Evolutionary conservation across 2,329 filamentous ascomycete species (phyloP), one percentile per base, ranked within the genome.

Genomic region (Alternaria incomplexa): DNA sequence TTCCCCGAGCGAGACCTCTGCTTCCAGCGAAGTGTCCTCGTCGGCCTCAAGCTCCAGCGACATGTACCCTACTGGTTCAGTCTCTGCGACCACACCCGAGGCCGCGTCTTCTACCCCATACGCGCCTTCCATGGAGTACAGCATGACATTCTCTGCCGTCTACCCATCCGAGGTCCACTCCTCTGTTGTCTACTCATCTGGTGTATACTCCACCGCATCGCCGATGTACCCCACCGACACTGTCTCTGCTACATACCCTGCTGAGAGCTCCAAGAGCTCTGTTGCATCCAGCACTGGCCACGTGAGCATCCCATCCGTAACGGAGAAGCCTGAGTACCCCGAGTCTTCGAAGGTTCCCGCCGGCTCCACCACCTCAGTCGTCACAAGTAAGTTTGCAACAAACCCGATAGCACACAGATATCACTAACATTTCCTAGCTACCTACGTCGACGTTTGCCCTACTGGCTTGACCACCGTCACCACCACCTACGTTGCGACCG

Each of bases 371-470:
- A 72, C 68, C 11, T 69, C 67, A 17, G 64, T 69, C 15, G 63
- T 69, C 44, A 73, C 67, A 12, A 71, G 68, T 72, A 69, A 63
- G 67, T 69, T 22, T 6, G 12, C 17, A 5, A 15, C 28, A 44
- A 25, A 15, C 9, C 3, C 6, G 2, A 25, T 23, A 1, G 3
- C 7, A 6, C 12, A 15, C 0, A 5, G 9, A 28, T 9, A 22
- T 52, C 54, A n/a, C 51, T 63, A 25, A 63, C 10, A 9, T 45
- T 6, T 46, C 15, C 6, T 25, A 57, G 67, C 72, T 40, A 73
- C 75, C 22, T 79, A 79, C 56, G 68, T 79, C n/a, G 77, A 80
- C 46, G 66, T 77, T 25, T 80, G 77, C 74, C 65, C 75, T 4
- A 79, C 77, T 13, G 77, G 77, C 23, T 65, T 77, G 25, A 79